Evolutionary conservation across 495 filamentous ascomycete genomes (phyloP), one percentile per base, ranked within the genome.

Genomic region (Penicillium paxilli): DNA sequence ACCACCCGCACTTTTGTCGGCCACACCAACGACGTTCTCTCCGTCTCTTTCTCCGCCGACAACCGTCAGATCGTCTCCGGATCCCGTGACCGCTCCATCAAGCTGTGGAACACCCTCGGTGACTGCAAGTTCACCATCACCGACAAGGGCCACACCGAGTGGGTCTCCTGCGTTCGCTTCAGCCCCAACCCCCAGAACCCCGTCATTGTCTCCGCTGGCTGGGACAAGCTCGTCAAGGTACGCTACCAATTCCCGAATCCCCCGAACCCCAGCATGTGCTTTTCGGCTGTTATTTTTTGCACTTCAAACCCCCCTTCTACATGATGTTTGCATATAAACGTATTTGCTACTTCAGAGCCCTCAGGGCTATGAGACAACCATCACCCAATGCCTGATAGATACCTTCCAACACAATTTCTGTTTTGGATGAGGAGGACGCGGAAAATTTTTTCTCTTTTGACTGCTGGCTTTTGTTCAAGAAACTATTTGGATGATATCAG

Each of bases 261-360:
- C 49, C 20, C 45, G 56, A 32, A 24, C 10, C 40, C 1, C 17
- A 42, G 40, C 1, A 24, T 0, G 14, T 23, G 7, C 49, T 47
- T 54, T 10, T 22, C 20, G 40, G 30, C 5, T 41, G 21, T 32
- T 52, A 50, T 41, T 52, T 48, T 47, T 44, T 42, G 12, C 16
- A 38, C 35, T 38, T 24, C 48, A 11, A 37, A 8, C 14, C n/a
- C 59, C 68, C n/a, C n/a, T n/a, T n/a, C 78, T 80, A 81, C 66
- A 96, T 89, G 94, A 98, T 98, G 94, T 79, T 90, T 83, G 83
- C 83, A 85, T 86, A 85, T 81, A 71, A 76, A 93, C 91, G 92
- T 99, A 99, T 98, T 99, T 98, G 94, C 94, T 99, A 99, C 94
- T 99, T 99, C 95, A 96, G 94, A 99, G 92, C 88, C 83, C 80